These are phyloP conservation scores for Aspergillus ustus DNA, from an alignment of 2,329 filamentous ascomycete species.

Conservation along the genomic window DNA sequence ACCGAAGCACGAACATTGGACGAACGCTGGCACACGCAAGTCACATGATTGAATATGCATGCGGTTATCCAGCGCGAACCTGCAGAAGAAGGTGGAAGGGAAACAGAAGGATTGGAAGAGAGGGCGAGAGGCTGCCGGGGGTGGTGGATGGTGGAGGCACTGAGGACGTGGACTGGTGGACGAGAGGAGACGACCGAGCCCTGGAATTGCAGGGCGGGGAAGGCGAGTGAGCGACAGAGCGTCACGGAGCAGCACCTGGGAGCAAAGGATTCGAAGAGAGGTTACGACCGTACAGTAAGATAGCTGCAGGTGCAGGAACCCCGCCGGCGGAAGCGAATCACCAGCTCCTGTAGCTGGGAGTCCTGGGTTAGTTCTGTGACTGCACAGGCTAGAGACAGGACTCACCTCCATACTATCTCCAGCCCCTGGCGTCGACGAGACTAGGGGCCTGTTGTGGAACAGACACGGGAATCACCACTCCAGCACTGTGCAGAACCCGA, in stretches of 20 bases:
- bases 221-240: background rate
- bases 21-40: slow-evolving; percentile 28
- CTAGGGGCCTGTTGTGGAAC: slow-evolving; percentile 12
- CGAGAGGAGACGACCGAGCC: slow-evolving; percentile 8
- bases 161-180: slow-evolving; percentile 12
- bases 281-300: slow-evolving; percentile 15
- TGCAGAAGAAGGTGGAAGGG: slow-evolving; percentile 29
- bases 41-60: slow-evolving; percentile 45
- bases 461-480: slow-evolving; percentile 5
- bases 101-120: slow-evolving; percentile 29
- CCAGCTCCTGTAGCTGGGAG: slow-evolving; percentile 18
- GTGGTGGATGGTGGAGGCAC: slow-evolving; percentile 1
- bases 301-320: slow-evolving; percentile 27
- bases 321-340: slow-evolving; percentile 28
- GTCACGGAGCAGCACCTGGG: slow-evolving; percentile 9
- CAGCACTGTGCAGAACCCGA: slow-evolving; percentile 15
- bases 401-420: slow-evolving; percentile 1
- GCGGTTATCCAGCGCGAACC: slow-evolving; percentile 39
- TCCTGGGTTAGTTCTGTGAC: slow-evolving; percentile 19
- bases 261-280: slow-evolving; percentile 11
- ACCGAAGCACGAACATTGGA: slow-evolving; percentile 32
- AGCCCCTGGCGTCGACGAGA: slow-evolving; percentile 7
- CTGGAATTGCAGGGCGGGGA: slow-evolving; percentile 7
- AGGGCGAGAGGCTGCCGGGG: slow-evolving; percentile 20
- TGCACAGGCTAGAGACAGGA: background rate